Percentiles rank a stretch among this genome's conserved stretches.
These are phyloP conservation scores for Kwoniella mangroviensis DNA, from an alignment of 768 basidiomycete genomes.

Conservation along the genomic window DNA sequence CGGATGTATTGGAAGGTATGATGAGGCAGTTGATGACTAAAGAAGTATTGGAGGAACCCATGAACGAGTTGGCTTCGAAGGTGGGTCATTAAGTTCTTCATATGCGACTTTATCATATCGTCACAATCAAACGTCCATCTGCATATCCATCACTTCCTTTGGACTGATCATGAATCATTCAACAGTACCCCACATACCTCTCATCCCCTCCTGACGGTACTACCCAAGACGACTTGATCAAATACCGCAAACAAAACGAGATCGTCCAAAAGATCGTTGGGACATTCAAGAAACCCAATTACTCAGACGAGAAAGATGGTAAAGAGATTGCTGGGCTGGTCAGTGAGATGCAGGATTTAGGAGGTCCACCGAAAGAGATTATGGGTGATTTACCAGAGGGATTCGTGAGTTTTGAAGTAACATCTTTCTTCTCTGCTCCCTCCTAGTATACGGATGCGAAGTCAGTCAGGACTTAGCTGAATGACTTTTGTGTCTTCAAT, in stretches of 20 bases:
- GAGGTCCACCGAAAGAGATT: slow-evolving; percentile 56
- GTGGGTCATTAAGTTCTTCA: slow-evolving; percentile 34
- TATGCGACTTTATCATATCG: neutral
- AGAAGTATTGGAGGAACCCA: slow-evolving; percentile 58
- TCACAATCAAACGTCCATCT: neutral
- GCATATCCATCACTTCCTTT: neutral
- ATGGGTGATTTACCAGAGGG: slow-evolving; percentile 58
- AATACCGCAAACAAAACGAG: slow-evolving; percentile 45
- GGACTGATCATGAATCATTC: neutral
- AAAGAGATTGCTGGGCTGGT: slow-evolving; percentile 42
- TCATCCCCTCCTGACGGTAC: slow-evolving; percentile 42
- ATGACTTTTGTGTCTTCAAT: neutral
- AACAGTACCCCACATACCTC: slow-evolving; percentile 56
- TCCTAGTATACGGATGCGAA: too few relatives aligned
- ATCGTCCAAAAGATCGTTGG: slow-evolving; percentile 51
- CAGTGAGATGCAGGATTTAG: slow-evolving; percentile 57
- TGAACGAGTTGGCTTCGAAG: slow-evolving; percentile 55
- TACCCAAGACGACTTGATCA: slow-evolving; percentile 39
- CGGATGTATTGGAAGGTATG: slow-evolving; percentile 58
- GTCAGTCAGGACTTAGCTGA: too few relatives aligned
- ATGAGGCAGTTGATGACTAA: slow-evolving; percentile 58
- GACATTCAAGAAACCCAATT: slow-evolving; percentile 47
- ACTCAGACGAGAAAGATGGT: slow-evolving; percentile 47
- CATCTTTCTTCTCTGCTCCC: neutral
- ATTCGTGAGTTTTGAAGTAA: slow-evolving; percentile 43